A percentile compares a stretch with the other conserved stretches of the same genome.
Conservation (phyloP, 208 protist genomes). For the Wallacemonas rigidus region DNA sequence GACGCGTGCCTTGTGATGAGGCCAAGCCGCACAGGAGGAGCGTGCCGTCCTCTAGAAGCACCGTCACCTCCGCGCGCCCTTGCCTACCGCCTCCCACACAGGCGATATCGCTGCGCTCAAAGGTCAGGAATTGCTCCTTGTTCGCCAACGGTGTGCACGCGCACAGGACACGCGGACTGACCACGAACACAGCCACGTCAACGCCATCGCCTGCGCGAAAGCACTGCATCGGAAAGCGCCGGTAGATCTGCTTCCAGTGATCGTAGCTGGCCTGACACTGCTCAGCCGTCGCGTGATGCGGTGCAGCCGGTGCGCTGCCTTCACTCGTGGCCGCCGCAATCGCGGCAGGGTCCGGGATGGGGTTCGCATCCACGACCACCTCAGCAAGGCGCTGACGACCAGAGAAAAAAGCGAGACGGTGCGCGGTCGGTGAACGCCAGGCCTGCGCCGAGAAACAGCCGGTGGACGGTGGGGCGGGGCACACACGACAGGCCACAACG, state of each 20-base stretch:
- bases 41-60: conserved; percentile 49
- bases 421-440: conserved; percentile 23
- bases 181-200: conserved; percentile 36
- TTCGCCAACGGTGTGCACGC: conserved; percentile 33
- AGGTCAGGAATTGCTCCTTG: conserved; percentile 38
- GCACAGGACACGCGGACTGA: conserved; percentile 22
- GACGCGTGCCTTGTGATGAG: neutral
- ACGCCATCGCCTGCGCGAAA: conserved; percentile 3
- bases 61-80: conserved; percentile 48
- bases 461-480: conserved; percentile 22
- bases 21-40: conserved; percentile 45
- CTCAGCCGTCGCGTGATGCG: neutral
- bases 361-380: conserved; percentile 30
- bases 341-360: neutral
- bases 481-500: conserved; percentile 43
- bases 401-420: conserved; percentile 53
- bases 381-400: conserved; percentile 54
- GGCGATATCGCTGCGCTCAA: conserved; percentile 31
- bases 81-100: conserved; percentile 46
- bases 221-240: conserved; percentile 18
- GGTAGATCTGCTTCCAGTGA: conserved; percentile 6
- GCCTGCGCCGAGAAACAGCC: conserved; percentile 10
- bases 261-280: conserved; percentile 1
- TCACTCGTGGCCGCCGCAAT: too few species aligned
- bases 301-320: too few species aligned